These are phyloP conservation scores for Pseudogymnoascus sp. DNA, from an alignment of 2,329 filamentous ascomycete species.

Conservation along the genomic window DNA sequence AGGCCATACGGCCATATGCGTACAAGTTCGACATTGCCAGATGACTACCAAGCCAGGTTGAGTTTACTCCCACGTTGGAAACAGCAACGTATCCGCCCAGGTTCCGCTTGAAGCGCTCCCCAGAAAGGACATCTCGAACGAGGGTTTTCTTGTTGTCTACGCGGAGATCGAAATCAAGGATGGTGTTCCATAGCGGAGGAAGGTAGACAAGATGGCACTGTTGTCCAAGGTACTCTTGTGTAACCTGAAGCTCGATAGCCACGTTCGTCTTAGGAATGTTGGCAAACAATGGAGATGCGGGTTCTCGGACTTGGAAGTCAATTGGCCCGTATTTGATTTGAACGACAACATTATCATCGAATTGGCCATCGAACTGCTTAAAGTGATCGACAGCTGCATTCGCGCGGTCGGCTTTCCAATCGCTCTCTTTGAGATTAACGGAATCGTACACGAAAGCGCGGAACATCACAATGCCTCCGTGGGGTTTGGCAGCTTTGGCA, in stretches of 20 bases:
- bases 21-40: conserved; percentile 67
- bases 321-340: conserved; percentile 72
- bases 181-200: conserved; percentile 60
- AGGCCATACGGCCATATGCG: conserved; percentile 61
- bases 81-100: conserved; percentile 60
- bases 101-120: conserved; percentile 50
- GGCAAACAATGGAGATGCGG: conserved; percentile 58
- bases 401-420: conserved; percentile 63
- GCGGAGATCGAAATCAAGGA: conserved; percentile 61
- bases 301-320: conserved; percentile 67
- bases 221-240: conserved; percentile 66
- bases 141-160: conserved; percentile 50
- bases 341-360: conserved; percentile 64
- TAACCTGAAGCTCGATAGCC: conserved; percentile 60
- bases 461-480: conserved; percentile 62
- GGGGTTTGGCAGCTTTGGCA: conserved; percentile 49
- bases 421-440: conserved; percentile 44
- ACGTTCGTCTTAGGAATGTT: conserved; percentile 39
- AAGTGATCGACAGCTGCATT: conserved; percentile 66
- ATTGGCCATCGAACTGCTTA: conserved; percentile 55
- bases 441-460: conserved; percentile 66
- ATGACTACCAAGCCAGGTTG: conserved; percentile 64
- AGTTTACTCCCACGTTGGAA: conserved; percentile 59
- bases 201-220: conserved; percentile 64
- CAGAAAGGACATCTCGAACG: conserved; percentile 55